phyloP scores from a whole-genome alignment of 2,329 filamentous ascomycete species.

The Hymenoscyphus scutula region DNA sequence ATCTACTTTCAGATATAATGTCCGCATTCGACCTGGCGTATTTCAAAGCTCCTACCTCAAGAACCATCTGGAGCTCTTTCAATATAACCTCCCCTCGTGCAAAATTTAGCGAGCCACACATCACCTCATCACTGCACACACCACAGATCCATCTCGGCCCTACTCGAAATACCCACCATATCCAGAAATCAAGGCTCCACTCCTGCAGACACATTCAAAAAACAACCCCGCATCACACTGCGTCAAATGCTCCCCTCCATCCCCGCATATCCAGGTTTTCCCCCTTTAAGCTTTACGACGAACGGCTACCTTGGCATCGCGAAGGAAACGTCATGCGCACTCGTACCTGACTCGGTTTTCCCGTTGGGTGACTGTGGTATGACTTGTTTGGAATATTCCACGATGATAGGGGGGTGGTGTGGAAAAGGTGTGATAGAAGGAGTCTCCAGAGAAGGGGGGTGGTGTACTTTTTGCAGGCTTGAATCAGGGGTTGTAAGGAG shows the following conservation, averaged over 20 bases:
- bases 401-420: background rate
- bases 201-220: background rate
- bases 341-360: background rate
- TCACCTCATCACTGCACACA: too few relatives aligned
- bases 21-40: too few relatives aligned
- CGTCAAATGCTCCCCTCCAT: background rate
- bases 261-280: background rate
- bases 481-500: too few relatives aligned
- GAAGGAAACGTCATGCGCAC: background rate
- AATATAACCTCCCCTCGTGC: too few relatives aligned
- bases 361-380: background rate
- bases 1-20: too few relatives aligned
- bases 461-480: too few relatives aligned
- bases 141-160: too few relatives aligned
- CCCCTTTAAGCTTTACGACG: background rate
- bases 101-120: too few relatives aligned
- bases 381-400: background rate
- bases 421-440: background rate
- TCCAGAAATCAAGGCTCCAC: background rate
- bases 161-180: background rate
- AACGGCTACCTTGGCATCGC: background rate
- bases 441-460: background rate
- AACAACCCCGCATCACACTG: background rate
- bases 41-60: too few relatives aligned
- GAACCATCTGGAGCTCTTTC: too few relatives aligned